Conservation (phyloP, 805 yeast species). For the Metschnikowia lachancei region DNA sequence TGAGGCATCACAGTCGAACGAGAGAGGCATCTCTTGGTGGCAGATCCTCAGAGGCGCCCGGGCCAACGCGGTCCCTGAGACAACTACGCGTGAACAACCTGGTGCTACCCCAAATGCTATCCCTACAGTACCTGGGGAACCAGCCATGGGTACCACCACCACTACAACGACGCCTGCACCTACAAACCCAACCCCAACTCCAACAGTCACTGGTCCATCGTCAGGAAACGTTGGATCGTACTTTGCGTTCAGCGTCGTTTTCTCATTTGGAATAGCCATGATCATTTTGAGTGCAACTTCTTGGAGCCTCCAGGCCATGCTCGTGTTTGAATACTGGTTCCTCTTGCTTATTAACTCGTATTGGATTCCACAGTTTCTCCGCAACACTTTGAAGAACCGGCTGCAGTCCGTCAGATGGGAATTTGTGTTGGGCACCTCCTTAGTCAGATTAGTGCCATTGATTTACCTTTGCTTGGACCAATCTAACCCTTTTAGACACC, state of each 20-base stretch:
- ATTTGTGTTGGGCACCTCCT: constrained; percentile 67
- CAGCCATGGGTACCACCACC: neutral
- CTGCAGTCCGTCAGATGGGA: constrained; percentile 65
- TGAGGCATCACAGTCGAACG: constrained; percentile 68
- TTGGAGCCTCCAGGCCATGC: constrained; percentile 62
- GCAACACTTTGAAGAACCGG: constrained; percentile 72
- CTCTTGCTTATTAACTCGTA: constrained; percentile 59
- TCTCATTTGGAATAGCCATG: constrained; percentile 43
- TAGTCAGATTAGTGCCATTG: constrained; percentile 63
- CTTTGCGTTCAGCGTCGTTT: constrained; percentile 27
- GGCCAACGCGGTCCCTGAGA: neutral
- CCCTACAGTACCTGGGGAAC: neutral
- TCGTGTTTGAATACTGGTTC: constrained; percentile 54
- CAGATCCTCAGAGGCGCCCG: constrained; percentile 60
- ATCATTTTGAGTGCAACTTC: constrained; percentile 50
- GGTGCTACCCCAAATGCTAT: no score
- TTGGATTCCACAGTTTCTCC: constrained; percentile 86
- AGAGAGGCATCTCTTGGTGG: constrained; percentile 62
- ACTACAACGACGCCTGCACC: neutral
- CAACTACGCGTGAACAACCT: constrained; percentile 14
- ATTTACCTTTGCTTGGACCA: constrained; percentile 53
- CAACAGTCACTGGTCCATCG: constrained; percentile 6
- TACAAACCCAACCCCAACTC: neutral
- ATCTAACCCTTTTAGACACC: constrained; percentile 69
- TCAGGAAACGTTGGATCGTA: constrained; percentile 19